Evolutionary conservation across 2,329 filamentous ascomycete genomes (phyloP), one percentile per base, ranked within the genome.

Genomic region (Helicocarpus griseus): DNA sequence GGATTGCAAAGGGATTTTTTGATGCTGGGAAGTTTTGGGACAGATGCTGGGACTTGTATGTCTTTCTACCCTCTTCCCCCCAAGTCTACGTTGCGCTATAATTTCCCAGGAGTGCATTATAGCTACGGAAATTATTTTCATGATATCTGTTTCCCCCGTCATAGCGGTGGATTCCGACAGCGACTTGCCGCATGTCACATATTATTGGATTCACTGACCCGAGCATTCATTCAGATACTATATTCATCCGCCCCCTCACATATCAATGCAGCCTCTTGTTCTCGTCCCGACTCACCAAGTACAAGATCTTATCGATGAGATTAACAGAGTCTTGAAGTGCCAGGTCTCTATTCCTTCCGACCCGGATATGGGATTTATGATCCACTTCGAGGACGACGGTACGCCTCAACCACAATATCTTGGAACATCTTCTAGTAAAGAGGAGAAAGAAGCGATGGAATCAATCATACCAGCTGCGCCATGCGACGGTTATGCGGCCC

Each of bases 11-110:
- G 31, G 56, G 51, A 7, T 74, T 70, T 55, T 75, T 74, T 51
- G 66, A 67, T 17, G 55, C 52, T 5, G 69, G 67, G 2, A 66
- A 73, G 49, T 72, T 75, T 56, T 79, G 78, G 59, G 68, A 72
- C 2, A 76, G 80, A 53, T 62, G 72, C 9, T 95, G 89, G 89
- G 82, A 91, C 56, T 71, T 95, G 87, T 93, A 74, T 76, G 83
- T 75, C 19, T 24, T 21, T 47, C 44, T 29, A 35, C 31, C 11
- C 36, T 22, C 39, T 17, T 13, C 31, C 11, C 9, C 14, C 11
- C 14, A 48, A 4, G 11, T 52, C 26, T 21, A 7, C 22, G 24
- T 51, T 8, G 35, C 49, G 11, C 21, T 19, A 11, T 17, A 33
- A 14, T 8, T 5, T 21, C 24, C 19, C 9, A 7, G 43, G 21